Base-by-base conservation (phyloP, 495 filamentous ascomycete genomes). In the Mycothermus thermophilus region DNA sequence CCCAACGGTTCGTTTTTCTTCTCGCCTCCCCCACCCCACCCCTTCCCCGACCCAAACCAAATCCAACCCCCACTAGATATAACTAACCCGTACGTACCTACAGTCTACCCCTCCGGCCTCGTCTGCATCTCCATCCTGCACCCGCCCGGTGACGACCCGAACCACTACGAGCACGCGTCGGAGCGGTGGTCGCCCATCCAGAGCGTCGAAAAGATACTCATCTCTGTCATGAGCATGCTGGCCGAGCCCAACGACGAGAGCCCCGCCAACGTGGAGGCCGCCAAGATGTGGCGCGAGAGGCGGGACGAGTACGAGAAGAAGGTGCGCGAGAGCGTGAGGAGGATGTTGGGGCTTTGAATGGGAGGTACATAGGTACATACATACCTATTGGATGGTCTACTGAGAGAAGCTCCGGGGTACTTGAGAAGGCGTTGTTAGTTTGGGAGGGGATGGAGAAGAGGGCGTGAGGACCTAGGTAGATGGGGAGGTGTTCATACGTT, bases 91-190 rank as follows among this genome's bases (percentile, higher is more conserved):
- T 20, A n/a, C 5, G 4, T 6, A 11, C 23, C 21, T 24, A 17
- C 50, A 96, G 90, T 97, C 20, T 97, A 97, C 52, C 71, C 82
- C 22, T 83, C 76, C 52, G 90, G 90, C 39, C 65, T 79, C 13
- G 90, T 99, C 40, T 99, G 90, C 60, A 99, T 99, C 41, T 90
- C 82, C 10, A 99, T 99, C 65, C 75, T 99, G 8, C 90, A 99
- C 62, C 79, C 92, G 4, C 90, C 90, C n/a, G 87, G 86, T 44
- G 92, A 99, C 55, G 90, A 99, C 59, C 87, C 90, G 42, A 93
- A 93, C 58, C 92, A 96, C 58, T 99, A 99, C 66, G 90, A 99
- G 60, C 81, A 88, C 46, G 92, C 92, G 15, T 80, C 75, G 13
- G 90, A 99, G 66, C 72, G 90, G 31, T 99, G 90, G 90, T 80